These are phyloP conservation scores for Dryas alaskensis DNA, from an alignment of 306 rosid species.

Conservation along the genomic window DNA sequence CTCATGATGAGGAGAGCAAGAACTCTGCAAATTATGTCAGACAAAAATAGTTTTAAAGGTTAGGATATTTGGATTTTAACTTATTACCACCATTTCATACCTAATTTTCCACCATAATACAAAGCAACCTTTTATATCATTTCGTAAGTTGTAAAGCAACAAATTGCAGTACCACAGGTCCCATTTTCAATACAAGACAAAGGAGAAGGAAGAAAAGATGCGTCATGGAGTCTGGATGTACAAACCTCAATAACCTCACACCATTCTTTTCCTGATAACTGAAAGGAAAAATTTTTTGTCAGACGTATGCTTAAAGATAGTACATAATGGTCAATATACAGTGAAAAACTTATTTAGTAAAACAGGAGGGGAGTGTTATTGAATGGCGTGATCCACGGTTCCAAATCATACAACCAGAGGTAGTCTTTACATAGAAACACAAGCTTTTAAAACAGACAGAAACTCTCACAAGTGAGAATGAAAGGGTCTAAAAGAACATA, in stretches of 20 bases:
- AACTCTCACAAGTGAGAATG: conserved; percentile 7
- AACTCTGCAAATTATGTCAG: conserved; percentile 58
- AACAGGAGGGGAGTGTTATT: not conserved
- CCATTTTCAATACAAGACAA: conserved; percentile 3
- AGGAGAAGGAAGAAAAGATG: not conserved
- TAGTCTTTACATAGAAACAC: not conserved
- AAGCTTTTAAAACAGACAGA: not conserved
- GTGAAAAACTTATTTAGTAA: not conserved
- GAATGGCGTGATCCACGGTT: not conserved
- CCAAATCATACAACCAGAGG: not conserved
- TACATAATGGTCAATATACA: not conserved
- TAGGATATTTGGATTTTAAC: conserved; percentile 38
- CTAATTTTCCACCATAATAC: conserved; percentile 3
- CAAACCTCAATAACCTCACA: conserved; percentile 82
- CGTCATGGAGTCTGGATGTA: conserved; percentile 13
- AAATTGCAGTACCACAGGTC: conserved; percentile 21
- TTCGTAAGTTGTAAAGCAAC: not conserved
- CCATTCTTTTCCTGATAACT: conserved; percentile 89
- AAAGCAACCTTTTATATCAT: not conserved
- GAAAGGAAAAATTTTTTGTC: conserved; percentile 34
- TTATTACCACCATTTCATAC: conserved; percentile 27
- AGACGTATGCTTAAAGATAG: not conserved
- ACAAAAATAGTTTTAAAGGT: conserved; percentile 27
- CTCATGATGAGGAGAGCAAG: conserved; percentile 40
- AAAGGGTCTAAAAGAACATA: conserved; percentile 10